Conservation (phyloP, 1,139 yeast species). For the Eremothecium sinecaudum region DNA sequence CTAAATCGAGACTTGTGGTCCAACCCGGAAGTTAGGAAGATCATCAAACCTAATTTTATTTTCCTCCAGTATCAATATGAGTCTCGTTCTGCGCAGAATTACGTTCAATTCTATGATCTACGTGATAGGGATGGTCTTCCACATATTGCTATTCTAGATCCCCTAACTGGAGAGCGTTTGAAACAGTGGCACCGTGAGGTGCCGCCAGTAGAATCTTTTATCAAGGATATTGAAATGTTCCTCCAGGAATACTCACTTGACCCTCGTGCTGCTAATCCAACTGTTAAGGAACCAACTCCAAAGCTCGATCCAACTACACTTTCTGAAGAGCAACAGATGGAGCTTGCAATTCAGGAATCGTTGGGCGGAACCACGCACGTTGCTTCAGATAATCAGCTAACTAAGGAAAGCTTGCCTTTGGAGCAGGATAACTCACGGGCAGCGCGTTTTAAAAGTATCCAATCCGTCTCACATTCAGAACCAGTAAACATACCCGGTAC, state of each 20-base stretch:
- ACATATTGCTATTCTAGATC: slow-evolving; percentile 86
- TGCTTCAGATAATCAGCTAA: background rate
- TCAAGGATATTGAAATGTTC: slow-evolving; percentile 51
- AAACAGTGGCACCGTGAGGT: slow-evolving; percentile 58
- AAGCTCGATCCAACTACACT: slow-evolving; percentile 51
- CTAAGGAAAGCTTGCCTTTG: slow-evolving; percentile 16
- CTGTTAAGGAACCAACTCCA: slow-evolving; percentile 36
- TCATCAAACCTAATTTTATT: slow-evolving; percentile 59
- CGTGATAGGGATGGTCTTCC: slow-evolving; percentile 49
- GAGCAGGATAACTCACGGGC: background rate
- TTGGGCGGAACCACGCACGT: slow-evolving; percentile 30
- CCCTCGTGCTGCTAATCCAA: slow-evolving; percentile 60
- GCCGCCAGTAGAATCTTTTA: slow-evolving; percentile 51
- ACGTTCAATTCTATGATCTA: slow-evolving; percentile 61
- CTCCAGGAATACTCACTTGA: slow-evolving; percentile 56
- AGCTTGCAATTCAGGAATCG: slow-evolving; percentile 66
- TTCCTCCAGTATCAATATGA: slow-evolving; percentile 76
- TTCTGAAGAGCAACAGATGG: slow-evolving; percentile 79
- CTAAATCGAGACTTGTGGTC: slow-evolving; percentile 94
- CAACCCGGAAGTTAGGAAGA: slow-evolving; percentile 49
- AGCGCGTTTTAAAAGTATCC: slow-evolving; percentile 26
- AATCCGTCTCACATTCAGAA: slow-evolving; percentile 47
- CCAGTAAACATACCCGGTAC: slow-evolving; percentile 46
- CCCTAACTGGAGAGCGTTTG: slow-evolving; percentile 87
- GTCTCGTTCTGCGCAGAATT: slow-evolving; percentile 63